Base-by-base conservation (phyloP, 352 stramenopile genomes). In the Globisporangium cylindrosporum region DNA sequence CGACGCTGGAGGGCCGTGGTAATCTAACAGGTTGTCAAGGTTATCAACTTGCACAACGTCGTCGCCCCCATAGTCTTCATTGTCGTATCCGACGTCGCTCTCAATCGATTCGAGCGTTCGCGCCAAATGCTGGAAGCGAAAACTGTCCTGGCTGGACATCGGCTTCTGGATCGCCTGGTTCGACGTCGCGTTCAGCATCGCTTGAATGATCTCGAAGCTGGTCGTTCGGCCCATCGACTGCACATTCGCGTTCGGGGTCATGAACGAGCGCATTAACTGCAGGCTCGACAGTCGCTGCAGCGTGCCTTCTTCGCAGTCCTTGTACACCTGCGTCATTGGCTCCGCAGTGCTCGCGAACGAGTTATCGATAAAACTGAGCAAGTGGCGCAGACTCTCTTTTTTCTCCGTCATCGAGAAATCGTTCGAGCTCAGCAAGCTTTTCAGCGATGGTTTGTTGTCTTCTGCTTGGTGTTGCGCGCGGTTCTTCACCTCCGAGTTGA, bases 171-270 rank as follows among this genome's bases (percentile, higher is more conserved):
- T 93, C 20, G 81, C 85, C 59, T 91, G 79, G 69, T 95, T 95
- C 41, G 84, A 92, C 24, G 81, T 93, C 18, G 87, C 85, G 60
- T 93, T 95, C 32, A 95, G 80, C 80, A 95, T 95, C 29, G 85
- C 86, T 71, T 95, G 87, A 58, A 95, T 93, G 62, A 95, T 92
- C 69, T 95, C 87, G 43, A 95, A 95, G 66, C 87, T 95, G 41
- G 86, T 95, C 0, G 86, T 95, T 38, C 87, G 84, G 1, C 84
- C 85, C 86, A 93, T 88, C 3, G 70, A 66, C 51, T 73, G 70
- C 22, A 46, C 57, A 18, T 62, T 72, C 24, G 59, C 60, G 59
- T 71, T 77, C 1, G 79, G 74, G 7, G 73, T 75, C 74, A 93
- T 83, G 68, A 95, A 95, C 60, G 71, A 92, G 5, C 84, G 75